Evolutionary conservation across 106 monocot species (phyloP), one percentile per base, ranked within the genome.

Genomic region (Dendrobium huoshanense): DNA sequence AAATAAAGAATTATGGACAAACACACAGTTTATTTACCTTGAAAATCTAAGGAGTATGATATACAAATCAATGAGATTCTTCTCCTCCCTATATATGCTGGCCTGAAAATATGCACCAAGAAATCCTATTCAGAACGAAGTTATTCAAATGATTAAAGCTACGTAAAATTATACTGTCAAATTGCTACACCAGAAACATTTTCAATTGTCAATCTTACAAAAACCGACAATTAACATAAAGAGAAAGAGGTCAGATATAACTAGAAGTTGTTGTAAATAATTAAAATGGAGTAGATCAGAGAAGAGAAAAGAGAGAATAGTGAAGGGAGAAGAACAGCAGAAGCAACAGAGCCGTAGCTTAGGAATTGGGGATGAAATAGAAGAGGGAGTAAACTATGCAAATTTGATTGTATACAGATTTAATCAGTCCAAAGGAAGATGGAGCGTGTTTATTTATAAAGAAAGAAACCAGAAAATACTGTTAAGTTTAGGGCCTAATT

Each of bases 41-140:
- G 94, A 94, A 86, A 87, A 97, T 75, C 96, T 89, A 43, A 97
- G 80, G 76, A 97, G 94, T 73, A 97, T 97, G 72, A 97, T 91
- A 55, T 94, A 97, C 16, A 97, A 86, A 86, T 97, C 94, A 85
- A 97, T 87, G 73, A 90, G 85, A 83, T 94, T 97, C 80, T 87
- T 94, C 89, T 97, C 96, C 72, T 86, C 92, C 13, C 96, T 80
- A 76, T 97, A 94, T 27, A 97, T 87, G 20, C 80, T 90, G 43
- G 96, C 96, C 96, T 97, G 86, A 75, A 51, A 33, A 81, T 37
- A 78, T 76, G n/a, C 77, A 75, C 25, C 40, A 47, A 15, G 22
- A 58, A 65, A 61, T 19, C 59, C 20, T 40, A 29, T 37, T 61
- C 61, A 43, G 75, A 65, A 40, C 25, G 3, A 79, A 44, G 20